Base-by-base conservation (phyloP, 495 filamentous ascomycete species). In the Neurospora sp. region DNA sequence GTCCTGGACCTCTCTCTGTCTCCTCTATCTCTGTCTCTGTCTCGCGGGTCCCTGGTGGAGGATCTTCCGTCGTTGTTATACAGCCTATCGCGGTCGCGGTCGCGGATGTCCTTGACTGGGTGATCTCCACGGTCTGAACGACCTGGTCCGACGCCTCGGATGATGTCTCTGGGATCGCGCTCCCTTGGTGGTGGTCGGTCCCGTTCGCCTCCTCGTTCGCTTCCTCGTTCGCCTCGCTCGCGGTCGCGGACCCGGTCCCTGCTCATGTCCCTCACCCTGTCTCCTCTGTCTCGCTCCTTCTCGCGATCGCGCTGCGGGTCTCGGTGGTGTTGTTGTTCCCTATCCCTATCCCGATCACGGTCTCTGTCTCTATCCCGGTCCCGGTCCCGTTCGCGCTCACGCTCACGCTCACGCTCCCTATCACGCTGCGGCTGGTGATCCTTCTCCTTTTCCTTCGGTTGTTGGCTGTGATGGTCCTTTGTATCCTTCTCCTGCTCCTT, bases 1-100 rank as follows among this genome's bases (percentile, higher is more conserved):
- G 75, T 74, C 40, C 74, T 69, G 27, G 75, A 76, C 40, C 72
- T 71, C 1, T 73, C 74, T 31, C 31, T 31, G 31, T 31, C 31
- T 31, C 40, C 72, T 71, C 1, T 73, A 2, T 31, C 74, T 42
- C 70, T 37, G 10, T 72, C 46, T 66, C 54, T 31, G 31, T 31
- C 31, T 31, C 31, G 31, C 31, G 31, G 35, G 31, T 31, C 54
- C 14, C 54, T 66, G 14, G 54, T 12, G 12, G 54, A 66, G 6
- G 54, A 66, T 66, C 54, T 35, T 4, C 54, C 54, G 54, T 66
- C 54, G 14, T 66, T 54, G 46, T 27, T 66, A 27, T 66, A 66
- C 27, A 66, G 31, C 27, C 54, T 66, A 14, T 66, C 54, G 54
- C 54, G 54, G 54, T 62, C 54, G 27, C 54, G 54, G 23, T 66